phyloP scores from a whole-genome alignment of 352 stramenopile genomes.

The Phytophthora rubi region DNA sequence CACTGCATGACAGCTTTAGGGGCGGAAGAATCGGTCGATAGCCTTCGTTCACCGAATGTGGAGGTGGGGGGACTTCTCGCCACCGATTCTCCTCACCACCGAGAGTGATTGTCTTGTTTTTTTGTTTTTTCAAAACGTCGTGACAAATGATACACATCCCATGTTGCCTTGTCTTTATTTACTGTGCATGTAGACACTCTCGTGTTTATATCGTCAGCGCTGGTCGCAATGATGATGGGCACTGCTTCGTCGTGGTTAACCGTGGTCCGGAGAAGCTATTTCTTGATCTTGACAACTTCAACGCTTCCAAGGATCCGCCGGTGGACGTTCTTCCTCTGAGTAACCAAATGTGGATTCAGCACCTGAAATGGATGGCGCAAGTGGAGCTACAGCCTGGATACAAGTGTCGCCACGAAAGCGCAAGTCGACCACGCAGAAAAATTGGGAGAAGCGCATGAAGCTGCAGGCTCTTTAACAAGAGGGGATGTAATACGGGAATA shows the following conservation, averaged over 20 bases:
- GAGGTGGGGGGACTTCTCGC: too few relatives aligned
- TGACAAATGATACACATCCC: too few relatives aligned
- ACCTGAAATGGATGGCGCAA: slow-evolving; percentile 2
- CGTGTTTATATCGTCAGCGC: slow-evolving; percentile 7
- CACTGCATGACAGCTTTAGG: too few relatives aligned
- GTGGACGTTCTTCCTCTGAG: background rate
- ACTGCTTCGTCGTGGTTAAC: slow-evolving; percentile 9
- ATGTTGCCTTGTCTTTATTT: too few relatives aligned
- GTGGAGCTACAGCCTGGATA: background rate
- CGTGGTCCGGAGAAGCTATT: background rate
- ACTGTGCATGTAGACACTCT: too few relatives aligned
- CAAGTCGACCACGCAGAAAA: slow-evolving; percentile 1
- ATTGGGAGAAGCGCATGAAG: background rate
- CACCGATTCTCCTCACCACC: too few relatives aligned
- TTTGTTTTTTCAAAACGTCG: too few relatives aligned
- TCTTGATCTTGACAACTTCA: background rate
- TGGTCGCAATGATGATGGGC: background rate
- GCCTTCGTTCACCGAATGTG: too few relatives aligned
- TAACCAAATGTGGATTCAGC: background rate
- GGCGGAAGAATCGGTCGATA: too few relatives aligned
- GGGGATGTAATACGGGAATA: slow-evolving; percentile 19
- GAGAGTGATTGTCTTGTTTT: too few relatives aligned
- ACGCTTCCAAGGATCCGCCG: background rate
- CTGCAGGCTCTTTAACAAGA: background rate
- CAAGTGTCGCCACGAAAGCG: slow-evolving; percentile 2